Base-by-base conservation (phyloP, 2,329 filamentous ascomycete genomes). In the Aspergillus latus region DNA sequence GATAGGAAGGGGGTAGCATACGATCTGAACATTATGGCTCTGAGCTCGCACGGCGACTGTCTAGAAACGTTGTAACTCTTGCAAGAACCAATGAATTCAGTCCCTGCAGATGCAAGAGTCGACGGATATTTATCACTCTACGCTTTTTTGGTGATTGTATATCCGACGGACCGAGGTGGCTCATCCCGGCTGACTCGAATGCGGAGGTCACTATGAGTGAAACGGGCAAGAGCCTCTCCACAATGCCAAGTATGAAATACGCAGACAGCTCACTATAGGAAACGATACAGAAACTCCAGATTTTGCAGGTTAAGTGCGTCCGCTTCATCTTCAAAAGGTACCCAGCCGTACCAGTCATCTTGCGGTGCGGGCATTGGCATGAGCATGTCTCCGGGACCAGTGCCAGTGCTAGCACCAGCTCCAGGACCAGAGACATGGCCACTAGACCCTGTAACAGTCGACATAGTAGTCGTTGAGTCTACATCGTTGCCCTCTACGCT, bases 241-340 rank as follows among this genome's bases (percentile, higher is more conserved):
- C 5, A 13, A 13, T 2, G 7, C 32, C 10, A 37, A 13, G 5
- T 37, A 11, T 34, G 30, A 21, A 21, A 21, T 34, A 34, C 2
- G 5, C 30, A 34, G 30, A 7, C 30, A 10, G 30, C 30, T 13
- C 13, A 11, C 39, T 51, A 59, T n/a, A 59, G 37, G 29, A 59
- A 57, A 15, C 57, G 45, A 30, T 59, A 59, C 39, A 59, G n/a
- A 52, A 52, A 57, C 43, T 59, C 57, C 32, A 57, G 29, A 36
- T 57, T 59, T 37, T 57, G 54, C 43, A 59, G 30, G 39, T 52
- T 57, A 10, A 59, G 6, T n/a, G 57, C 48, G 51, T 59, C 57
- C 5, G 45, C 45, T 43, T 59, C 48, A 2, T 57, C 50, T 5
- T 54, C 57, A 10, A 16, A 50, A 1, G 48, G 44, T n/a, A 59